A percentile compares a stretch with the other conserved stretches of the same genome.
Evolutionary conservation across 305 asterid genomes (phyloP).

Genomic region (Solanum chacoense): DNA sequence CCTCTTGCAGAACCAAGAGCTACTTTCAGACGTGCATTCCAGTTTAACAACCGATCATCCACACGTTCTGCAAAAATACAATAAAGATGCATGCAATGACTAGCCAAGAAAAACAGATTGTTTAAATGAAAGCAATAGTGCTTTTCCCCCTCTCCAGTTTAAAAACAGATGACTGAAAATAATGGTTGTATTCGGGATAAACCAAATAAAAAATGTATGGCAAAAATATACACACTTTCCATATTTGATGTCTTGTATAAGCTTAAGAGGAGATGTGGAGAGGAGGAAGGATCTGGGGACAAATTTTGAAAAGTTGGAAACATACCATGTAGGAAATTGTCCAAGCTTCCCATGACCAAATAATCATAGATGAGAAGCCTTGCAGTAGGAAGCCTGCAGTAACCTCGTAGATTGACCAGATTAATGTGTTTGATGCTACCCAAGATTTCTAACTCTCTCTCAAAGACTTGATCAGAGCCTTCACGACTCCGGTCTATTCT

Average conservation of each 20-base stretch:
- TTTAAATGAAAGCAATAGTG: neutral
- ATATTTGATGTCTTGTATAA: neutral
- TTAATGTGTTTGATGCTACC: slow-evolving; percentile 92
- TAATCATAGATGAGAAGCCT: slow-evolving; percentile 88
- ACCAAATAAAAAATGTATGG: neutral
- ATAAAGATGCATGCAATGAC: neutral
- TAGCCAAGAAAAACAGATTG: neutral
- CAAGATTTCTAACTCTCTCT: slow-evolving; percentile 85
- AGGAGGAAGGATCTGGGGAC: neutral
- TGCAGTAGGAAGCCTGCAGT: slow-evolving; percentile 85
- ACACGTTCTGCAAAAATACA: slow-evolving; percentile 25
- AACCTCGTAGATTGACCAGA: slow-evolving; percentile 86
- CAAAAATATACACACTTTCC: neutral
- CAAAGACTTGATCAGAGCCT: slow-evolving; percentile 87
- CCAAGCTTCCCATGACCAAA: slow-evolving; percentile 88
- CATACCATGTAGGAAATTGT: slow-evolving; percentile 76
- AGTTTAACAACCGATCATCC: slow-evolving; percentile 42
- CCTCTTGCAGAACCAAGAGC: slow-evolving; percentile 94
- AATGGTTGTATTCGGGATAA: neutral
- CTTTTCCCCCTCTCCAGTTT: neutral
- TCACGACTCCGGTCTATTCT: slow-evolving; percentile 76
- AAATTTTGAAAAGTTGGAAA: neutral
- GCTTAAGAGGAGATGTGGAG: neutral
- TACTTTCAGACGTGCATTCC: slow-evolving; percentile 72
- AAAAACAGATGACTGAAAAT: neutral